Conservation (phyloP, 2,329 filamentous ascomycete genomes). For the Ramularia collo-cygni region DNA sequence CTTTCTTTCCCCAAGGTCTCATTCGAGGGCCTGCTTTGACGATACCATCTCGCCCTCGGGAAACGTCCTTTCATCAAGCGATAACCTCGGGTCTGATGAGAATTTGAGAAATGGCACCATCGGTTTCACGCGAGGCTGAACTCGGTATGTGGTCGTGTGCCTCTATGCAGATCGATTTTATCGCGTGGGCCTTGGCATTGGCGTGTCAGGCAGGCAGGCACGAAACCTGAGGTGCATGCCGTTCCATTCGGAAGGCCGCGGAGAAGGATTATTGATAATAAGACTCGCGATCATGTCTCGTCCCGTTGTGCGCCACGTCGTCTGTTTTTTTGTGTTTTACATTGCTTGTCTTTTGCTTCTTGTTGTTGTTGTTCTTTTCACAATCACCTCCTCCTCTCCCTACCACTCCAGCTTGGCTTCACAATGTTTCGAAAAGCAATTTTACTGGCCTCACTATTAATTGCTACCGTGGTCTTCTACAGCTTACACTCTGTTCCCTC, state of each 20-base stretch:
- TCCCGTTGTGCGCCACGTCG: not conserved
- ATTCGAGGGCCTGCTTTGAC: too few species aligned
- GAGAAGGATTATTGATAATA: not conserved
- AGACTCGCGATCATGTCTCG: not conserved
- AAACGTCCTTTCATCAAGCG: too few species aligned
- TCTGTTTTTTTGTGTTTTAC: too few species aligned
- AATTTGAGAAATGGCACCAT: not conserved
- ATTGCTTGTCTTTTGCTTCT: conserved; percentile 4
- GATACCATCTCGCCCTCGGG: too few species aligned
- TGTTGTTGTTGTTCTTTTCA: conserved; percentile 7
- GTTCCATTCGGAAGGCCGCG: conserved; percentile 7
- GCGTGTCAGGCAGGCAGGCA: too few species aligned
- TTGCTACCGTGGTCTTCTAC: conserved; percentile 15
- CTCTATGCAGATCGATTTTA: not conserved
- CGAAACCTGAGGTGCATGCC: too few species aligned
- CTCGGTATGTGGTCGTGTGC: conserved; percentile 13
- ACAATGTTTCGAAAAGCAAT: conserved; percentile 14
- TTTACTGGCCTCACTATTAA: conserved; percentile 10
- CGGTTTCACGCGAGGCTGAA: not conserved
- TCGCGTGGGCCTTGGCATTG: conserved; percentile 5
- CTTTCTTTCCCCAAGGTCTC: too few species aligned
- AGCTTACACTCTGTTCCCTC: conserved; percentile 22
- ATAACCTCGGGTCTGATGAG: too few species aligned
- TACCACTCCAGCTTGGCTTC: conserved; percentile 11
- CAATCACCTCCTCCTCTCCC: conserved; percentile 5